Base-by-base conservation (phyloP, 2,329 filamentous ascomycete genomes). In the Myriosclerotinia curreyana region DNA sequence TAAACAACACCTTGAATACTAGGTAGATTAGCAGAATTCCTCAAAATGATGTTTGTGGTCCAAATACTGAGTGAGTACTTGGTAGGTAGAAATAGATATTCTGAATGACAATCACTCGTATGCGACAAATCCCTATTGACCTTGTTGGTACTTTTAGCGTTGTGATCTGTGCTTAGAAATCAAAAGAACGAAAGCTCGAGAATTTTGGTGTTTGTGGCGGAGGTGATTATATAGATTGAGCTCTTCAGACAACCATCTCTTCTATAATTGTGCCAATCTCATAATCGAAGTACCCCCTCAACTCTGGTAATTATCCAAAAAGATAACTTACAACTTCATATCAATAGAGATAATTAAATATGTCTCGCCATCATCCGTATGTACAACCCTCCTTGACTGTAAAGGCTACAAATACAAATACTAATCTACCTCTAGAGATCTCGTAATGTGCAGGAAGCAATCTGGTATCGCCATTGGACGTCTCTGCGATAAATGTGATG, bases 401-500 rank as follows among this genome's bases (percentile, higher is more conserved):
- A 63, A 15, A 38, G 25, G 34, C 15, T 34, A 34, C 56, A 67
- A 60, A 63, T 34, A 34, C 56, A 67, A 60, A 63, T 59, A 17
- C 53, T 62, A 64, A 65, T 38, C 22, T 34, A 42, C 58, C 52
- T 62, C 22, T 75, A 91, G 89, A 78, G 95, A 99, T 82, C 88
- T 99, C 71, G 95, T 99, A 73, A 98, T 98, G 94, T 99, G 95
- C 86, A 93, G 94, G 81, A 99, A 99, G 82, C 94, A 96, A 78
- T 83, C 94, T 66, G 95, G 95, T 79, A 97, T 98, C 77, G 91
- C 93, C 74, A 96, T 99, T 84, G 95, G 95, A 76, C 93, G 95
- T 64, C 91, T 99, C 76, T 99, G 95, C 84, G 95, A 99, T 82
- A 99, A 99, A 81, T 99, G 95, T 83, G 95, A 99, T 81, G 95